phyloP scores from a whole-genome alignment of 2,329 filamentous ascomycete genomes.

The Rhynchosporium agropyri region DNA sequence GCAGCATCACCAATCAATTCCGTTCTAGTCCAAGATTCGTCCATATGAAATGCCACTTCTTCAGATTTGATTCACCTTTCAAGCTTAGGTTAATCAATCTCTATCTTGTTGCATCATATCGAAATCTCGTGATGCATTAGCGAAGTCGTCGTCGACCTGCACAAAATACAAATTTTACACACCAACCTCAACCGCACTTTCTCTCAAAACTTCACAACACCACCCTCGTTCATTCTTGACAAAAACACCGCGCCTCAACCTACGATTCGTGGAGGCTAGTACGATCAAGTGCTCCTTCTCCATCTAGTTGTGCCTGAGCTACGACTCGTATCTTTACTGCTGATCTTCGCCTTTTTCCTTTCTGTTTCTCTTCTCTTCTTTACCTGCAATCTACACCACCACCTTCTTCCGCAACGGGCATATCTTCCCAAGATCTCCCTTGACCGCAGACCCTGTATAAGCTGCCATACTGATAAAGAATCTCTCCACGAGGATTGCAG shows the following conservation, averaged over 20 bases:
- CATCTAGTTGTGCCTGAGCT: constrained; percentile 38
- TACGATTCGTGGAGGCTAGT: constrained; percentile 19
- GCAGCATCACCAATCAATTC: background rate
- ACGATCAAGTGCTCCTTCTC: constrained; percentile 37
- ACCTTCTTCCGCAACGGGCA: constrained; percentile 39
- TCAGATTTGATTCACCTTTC: background rate
- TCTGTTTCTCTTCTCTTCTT: constrained; percentile 27
- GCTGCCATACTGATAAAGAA: constrained; percentile 27
- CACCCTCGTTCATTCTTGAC: constrained; percentile 8
- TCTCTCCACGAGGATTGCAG: constrained; percentile 19
- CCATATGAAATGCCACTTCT: background rate
- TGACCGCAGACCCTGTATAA: constrained; percentile 26
- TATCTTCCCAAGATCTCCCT: constrained; percentile 38
- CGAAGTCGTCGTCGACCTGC: constrained; percentile 7
- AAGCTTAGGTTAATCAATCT: background rate
- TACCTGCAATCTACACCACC: constrained; percentile 35
- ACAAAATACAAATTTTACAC: constrained; percentile 5
- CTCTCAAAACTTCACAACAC: constrained; percentile 12
- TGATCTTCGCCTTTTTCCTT: constrained; percentile 30
- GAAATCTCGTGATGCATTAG: constrained; percentile 14
- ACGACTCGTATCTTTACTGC: constrained; percentile 40
- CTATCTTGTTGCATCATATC: background rate
- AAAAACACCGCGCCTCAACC: background rate
- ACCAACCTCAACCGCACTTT: constrained; percentile 15
- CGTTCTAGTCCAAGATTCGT: constrained; percentile 1